Evolutionary conservation across 1,284 basidiomycete genomes (phyloP).

Genomic region (Neonothopanus nambi): DNA sequence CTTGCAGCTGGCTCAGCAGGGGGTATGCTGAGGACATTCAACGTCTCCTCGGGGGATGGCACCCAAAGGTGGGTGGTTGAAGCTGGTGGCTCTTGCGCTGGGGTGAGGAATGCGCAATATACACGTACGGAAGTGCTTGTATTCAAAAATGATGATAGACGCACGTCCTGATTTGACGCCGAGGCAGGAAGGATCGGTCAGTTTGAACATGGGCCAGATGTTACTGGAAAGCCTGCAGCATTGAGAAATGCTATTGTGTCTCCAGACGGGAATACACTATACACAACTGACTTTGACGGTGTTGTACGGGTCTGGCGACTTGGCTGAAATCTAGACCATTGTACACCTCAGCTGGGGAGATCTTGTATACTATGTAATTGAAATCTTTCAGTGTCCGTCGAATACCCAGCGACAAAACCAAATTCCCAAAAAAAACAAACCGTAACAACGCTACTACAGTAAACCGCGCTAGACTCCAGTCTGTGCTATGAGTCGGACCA

Average conservation of each 20-base stretch:
- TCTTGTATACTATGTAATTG: background rate
- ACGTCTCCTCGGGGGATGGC: constrained; percentile 3
- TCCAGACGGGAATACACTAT: background rate
- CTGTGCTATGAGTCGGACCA: too few relatives aligned
- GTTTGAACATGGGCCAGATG: background rate
- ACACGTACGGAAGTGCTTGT: background rate
- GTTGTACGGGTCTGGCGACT: constrained; percentile 1
- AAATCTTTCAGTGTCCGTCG: background rate
- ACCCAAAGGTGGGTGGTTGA: constrained; percentile 1
- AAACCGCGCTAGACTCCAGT: too few relatives aligned
- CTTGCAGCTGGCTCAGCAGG: constrained; percentile 5
- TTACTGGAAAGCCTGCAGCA: background rate
- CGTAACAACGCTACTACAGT: background rate
- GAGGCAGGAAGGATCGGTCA: background rate
- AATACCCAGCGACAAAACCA: background rate
- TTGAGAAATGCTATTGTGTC: background rate
- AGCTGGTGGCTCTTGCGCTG: background rate
- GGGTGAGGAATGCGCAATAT: background rate
- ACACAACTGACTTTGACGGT: constrained; percentile 5
- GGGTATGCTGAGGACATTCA: constrained; percentile 7
- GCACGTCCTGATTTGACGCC: background rate
- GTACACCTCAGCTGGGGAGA: background rate
- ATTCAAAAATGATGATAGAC: background rate
- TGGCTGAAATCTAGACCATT: too few relatives aligned
- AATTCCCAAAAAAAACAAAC: background rate